Evolutionary conservation across 805 yeast genomes (phyloP).

Genomic region (Candida stauntonica): DNA sequence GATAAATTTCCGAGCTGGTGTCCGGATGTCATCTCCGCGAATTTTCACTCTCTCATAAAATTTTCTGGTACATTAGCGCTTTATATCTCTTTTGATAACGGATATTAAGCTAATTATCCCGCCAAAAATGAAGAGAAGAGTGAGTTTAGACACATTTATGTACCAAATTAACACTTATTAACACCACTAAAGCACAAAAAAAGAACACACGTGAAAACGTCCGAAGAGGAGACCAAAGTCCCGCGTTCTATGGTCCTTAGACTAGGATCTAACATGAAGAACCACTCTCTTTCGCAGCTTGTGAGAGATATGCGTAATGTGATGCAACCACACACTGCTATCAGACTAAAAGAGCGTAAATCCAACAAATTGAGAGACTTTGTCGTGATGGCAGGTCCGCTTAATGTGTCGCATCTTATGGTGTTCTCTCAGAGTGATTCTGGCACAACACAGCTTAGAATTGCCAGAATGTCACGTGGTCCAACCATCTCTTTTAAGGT

Average conservation of each 20-base stretch:
- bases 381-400: slow-evolving; percentile 97
- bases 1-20: slow-evolving; percentile 18
- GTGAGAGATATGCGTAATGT: slow-evolving; percentile 83
- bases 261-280: slow-evolving; percentile 70
- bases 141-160: slow-evolving; percentile 27
- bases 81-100: neutral
- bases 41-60: too few species aligned
- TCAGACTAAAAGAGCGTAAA: slow-evolving; percentile 79
- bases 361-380: slow-evolving; percentile 86
- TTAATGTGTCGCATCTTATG: slow-evolving; percentile 86
- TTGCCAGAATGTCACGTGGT: slow-evolving; percentile 88
- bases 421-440: slow-evolving; percentile 79
- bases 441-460: slow-evolving; percentile 77
- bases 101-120: neutral
- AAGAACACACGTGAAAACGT: slow-evolving; percentile 77
- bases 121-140: slow-evolving; percentile 48
- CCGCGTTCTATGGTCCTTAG: slow-evolving; percentile 95
- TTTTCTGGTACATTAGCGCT: slow-evolving; percentile 4
- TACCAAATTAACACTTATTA: too few species aligned
- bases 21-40: slow-evolving; percentile 26
- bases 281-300: slow-evolving; percentile 77
- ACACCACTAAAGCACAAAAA: slow-evolving; percentile 75
- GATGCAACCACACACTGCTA: slow-evolving; percentile 97
- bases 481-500: slow-evolving; percentile 88
- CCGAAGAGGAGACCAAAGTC: slow-evolving; percentile 64